These are phyloP conservation scores for Austropuccinia psidii DNA, from an alignment of 1,284 basidiomycete species.

Conservation along the genomic window DNA sequence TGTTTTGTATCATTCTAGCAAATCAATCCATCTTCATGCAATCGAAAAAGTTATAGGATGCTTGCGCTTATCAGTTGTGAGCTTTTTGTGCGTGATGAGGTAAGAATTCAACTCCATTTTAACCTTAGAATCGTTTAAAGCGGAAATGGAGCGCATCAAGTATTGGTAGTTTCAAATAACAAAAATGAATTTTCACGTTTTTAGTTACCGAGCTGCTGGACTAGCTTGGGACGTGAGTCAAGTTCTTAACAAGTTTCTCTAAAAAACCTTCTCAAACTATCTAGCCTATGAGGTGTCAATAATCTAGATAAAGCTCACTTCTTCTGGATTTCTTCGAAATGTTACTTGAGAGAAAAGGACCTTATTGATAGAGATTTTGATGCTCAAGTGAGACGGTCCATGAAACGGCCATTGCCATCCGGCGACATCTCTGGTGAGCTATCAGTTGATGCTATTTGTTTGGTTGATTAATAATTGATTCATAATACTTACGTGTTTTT, in stretches of 20 bases:
- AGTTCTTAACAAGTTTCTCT: background rate
- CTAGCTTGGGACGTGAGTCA: slow-evolving; percentile 34
- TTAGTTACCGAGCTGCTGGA: slow-evolving; percentile 30
- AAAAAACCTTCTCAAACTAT: no score
- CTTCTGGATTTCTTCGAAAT: background rate
- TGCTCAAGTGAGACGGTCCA: slow-evolving; percentile 28
- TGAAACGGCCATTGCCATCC: slow-evolving; percentile 17
- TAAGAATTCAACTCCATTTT: background rate
- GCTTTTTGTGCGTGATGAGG: slow-evolving; percentile 31
- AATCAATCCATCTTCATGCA: background rate
- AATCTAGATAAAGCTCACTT: background rate
- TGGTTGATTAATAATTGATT: no score
- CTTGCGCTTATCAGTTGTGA: background rate
- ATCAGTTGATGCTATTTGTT: no score
- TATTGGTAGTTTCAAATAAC: no score
- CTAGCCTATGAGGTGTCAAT: background rate
- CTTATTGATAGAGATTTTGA: slow-evolving; percentile 27
- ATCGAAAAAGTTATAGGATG: slow-evolving; percentile 20
- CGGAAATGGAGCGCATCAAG: slow-evolving; percentile 9
- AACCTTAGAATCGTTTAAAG: background rate
- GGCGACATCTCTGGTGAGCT: slow-evolving; percentile 27
- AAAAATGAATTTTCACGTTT: no score
- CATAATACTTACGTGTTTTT: no score
- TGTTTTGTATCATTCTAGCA: slow-evolving; percentile 17
- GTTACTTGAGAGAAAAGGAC: background rate